Evolutionary conservation across 768 basidiomycete species (phyloP).

Genomic region (Suillus americanus): DNA sequence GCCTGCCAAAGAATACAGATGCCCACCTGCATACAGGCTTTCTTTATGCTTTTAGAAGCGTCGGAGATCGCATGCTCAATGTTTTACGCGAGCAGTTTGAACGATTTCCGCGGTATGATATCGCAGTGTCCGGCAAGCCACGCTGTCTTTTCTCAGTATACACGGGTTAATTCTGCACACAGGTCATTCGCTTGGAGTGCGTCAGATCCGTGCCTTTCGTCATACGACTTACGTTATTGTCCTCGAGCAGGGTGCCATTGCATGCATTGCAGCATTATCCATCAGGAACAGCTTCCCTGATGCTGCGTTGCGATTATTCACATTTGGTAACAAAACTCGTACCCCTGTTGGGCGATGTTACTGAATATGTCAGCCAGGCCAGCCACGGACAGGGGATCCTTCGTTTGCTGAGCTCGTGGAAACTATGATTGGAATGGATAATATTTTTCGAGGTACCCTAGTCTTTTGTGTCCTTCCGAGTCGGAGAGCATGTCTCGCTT

Average conservation of each 20-base stretch:
- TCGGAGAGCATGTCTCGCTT: neutral
- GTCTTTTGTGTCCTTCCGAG: neutral
- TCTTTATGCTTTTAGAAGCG: slow-evolving; percentile 34
- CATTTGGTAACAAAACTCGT: slow-evolving; percentile 38
- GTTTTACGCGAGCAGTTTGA: slow-evolving; percentile 31
- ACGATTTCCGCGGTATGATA: slow-evolving; percentile 32
- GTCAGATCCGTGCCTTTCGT: slow-evolving; percentile 7
- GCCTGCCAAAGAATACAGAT: slow-evolving; percentile 21
- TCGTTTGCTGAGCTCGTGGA: slow-evolving; percentile 43
- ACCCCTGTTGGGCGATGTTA: neutral
- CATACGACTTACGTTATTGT: slow-evolving; percentile 1
- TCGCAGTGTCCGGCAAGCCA: slow-evolving; percentile 32
- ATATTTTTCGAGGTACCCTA: slow-evolving; percentile 42
- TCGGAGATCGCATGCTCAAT: slow-evolving; percentile 30
- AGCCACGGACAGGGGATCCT: slow-evolving; percentile 47
- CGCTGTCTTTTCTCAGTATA: neutral
- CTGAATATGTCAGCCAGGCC: slow-evolving; percentile 35
- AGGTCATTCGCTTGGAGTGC: slow-evolving; percentile 43
- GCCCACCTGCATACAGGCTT: slow-evolving; percentile 38
- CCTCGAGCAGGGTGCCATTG: slow-evolving; percentile 35
- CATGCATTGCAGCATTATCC: slow-evolving; percentile 37
- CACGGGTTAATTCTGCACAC: slow-evolving; percentile 5
- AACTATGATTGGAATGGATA: slow-evolving; percentile 31
- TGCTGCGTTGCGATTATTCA: slow-evolving; percentile 35
- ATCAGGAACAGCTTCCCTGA: slow-evolving; percentile 30